Evolutionary conservation across 345 rosid genomes (phyloP), one percentile per base, ranked within the genome.

Genomic region (Viola odorata): DNA sequence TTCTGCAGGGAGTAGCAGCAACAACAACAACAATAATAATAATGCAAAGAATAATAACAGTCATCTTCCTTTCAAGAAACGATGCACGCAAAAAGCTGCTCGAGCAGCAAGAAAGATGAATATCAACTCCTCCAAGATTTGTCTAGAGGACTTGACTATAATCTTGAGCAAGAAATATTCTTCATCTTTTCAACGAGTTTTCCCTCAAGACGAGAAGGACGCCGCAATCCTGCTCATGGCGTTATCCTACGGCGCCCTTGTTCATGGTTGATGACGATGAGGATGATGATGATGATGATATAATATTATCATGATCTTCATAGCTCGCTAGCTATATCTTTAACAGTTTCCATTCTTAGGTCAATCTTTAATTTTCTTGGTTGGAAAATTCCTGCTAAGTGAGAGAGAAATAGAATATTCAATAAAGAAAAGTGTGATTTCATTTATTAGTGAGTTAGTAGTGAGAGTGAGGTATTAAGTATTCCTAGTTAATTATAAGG

Each of bases 141-240:
- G 91, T 64, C 87, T 87, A 38, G 95, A 89, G 72, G 98, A 89
- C 37, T 82, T 87, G 73, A 76, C 83, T 7, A 67, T 72, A 50
- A 82, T 79, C 77, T 66, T 88, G 79, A 85, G 85, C 70, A 84
- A 86, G 66, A 81, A 78, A 61, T 81, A 95, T 7, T 79, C 87
- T 55, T 79, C 87, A 55, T 86, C 77, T 66, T 86, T 81, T 65
- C 91, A 85, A 56, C 74, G 73, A 73, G 83, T 87, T 71, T 91
- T 89, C 68, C 98, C 96, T 59, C 98, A 87, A 70, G 98, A 89
- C 44, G 98, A 91, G 78, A 89, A 89, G 74, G 96, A 91, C 77
- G 98, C 92, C 13, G 98, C 98, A 10, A 79, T 91, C 72, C 82
- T 91, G 53, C 88, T 91, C 41, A 91, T 91, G 96, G 96, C 98